Percentiles rank a stretch among this genome's conserved stretches.
phyloP scores from a whole-genome alignment of 345 rosid genomes.

The Aquilaria malaccensis region DNA sequence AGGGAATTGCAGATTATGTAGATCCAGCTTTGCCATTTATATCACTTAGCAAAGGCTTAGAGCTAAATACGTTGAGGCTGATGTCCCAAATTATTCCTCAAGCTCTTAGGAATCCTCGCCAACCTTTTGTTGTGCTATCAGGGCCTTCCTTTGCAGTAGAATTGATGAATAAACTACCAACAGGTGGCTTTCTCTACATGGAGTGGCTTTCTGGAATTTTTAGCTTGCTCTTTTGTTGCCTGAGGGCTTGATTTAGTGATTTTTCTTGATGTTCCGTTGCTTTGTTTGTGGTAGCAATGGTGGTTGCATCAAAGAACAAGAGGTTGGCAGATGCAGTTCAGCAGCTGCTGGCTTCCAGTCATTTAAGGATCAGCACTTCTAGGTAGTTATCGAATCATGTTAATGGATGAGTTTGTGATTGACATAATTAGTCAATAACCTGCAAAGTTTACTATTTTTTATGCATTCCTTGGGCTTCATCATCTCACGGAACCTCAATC shows the following conservation, averaged over 20 bases:
- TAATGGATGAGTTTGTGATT: not conserved
- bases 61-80: conserved; percentile 82
- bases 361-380: conserved; percentile 82
- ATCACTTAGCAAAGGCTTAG: conserved; percentile 91
- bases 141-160: conserved; percentile 93
- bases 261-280: not conserved
- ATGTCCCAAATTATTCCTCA: conserved; percentile 92
- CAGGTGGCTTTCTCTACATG: conserved; percentile 36
- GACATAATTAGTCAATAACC: too few species aligned
- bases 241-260: not conserved
- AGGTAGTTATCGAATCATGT: conserved; percentile 35
- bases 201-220: not conserved
- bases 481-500: too few species aligned
- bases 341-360: conserved; percentile 79
- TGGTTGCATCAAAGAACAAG: conserved; percentile 84
- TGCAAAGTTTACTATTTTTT: too few species aligned
- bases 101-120: conserved; percentile 65
- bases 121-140: conserved; percentile 81
- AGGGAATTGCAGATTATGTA: conserved; percentile 64
- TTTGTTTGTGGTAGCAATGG: conserved; percentile 66
- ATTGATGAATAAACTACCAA: conserved; percentile 80
- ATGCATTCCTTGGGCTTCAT: too few species aligned
- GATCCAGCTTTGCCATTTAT: conserved; percentile 87
- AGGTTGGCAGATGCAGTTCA: conserved; percentile 69
- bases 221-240: conserved; percentile 3